Evolutionary conservation across 768 basidiomycete genomes (phyloP).

Genomic region (Suillus plorans): DNA sequence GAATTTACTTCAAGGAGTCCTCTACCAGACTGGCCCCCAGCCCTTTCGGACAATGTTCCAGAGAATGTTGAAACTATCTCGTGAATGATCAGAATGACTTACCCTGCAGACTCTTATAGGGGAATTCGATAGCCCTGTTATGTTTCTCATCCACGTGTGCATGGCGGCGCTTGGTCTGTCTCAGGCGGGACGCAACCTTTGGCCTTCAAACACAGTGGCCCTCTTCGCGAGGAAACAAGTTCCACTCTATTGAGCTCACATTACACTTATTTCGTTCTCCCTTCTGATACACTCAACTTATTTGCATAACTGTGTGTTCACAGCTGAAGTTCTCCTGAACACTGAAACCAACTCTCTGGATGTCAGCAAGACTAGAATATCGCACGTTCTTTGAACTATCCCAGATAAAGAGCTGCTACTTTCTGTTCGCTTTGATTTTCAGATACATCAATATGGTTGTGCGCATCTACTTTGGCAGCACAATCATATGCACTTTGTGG

Average conservation of each 20-base stretch:
- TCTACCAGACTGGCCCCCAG: conserved; percentile 28
- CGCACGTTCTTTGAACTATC: neutral
- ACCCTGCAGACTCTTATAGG: neutral
- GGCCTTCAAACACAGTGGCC: neutral
- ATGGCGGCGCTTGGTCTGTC: neutral
- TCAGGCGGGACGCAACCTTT: neutral
- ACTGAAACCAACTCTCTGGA: neutral
- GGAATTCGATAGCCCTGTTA: neutral
- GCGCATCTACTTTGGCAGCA: neutral
- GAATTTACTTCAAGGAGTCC: conserved; percentile 9
- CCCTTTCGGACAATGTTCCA: conserved; percentile 19
- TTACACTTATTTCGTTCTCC: neutral
- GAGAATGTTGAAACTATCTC: conserved; percentile 24
- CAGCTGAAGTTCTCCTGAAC: neutral
- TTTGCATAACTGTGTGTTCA: neutral
- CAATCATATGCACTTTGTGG: neutral
- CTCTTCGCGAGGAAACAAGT: neutral
- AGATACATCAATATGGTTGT: neutral
- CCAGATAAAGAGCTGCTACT: neutral
- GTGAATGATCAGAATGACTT: conserved; percentile 7
- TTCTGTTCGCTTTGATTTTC: neutral
- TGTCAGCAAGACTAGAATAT: neutral
- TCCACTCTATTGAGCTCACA: neutral
- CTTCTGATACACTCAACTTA: neutral
- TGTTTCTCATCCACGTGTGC: neutral